Evolutionary conservation across 805 yeast genomes (phyloP).

Genomic region (Danielia oregonensis): DNA sequence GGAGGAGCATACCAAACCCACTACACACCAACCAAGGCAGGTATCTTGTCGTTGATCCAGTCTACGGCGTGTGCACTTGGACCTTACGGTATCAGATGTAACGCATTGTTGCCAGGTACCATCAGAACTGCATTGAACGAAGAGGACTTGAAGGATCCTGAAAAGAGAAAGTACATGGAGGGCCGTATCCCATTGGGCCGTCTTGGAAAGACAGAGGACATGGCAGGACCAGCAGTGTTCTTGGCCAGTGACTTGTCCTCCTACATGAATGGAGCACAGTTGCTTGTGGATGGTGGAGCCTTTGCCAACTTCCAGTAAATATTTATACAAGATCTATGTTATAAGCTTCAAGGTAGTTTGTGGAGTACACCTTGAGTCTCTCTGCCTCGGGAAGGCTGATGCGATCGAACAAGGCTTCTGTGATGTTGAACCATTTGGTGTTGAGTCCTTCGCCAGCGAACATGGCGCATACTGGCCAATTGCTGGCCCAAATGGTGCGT

Average conservation of each 20-base stretch:
- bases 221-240: slow-evolving; percentile 43
- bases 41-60: slow-evolving; percentile 41
- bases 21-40: slow-evolving; percentile 49
- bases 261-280: slow-evolving; percentile 9
- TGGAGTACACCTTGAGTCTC: no score
- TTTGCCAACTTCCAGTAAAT: no score
- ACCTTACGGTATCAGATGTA: slow-evolving; percentile 40
- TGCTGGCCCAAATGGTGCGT: no score
- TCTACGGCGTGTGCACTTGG: slow-evolving; percentile 43
- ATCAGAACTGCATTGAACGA: slow-evolving; percentile 41
- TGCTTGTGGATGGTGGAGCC: slow-evolving; percentile 12
- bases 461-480: no score
- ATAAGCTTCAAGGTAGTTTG: no score
- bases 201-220: slow-evolving; percentile 33
- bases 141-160: slow-evolving; percentile 35
- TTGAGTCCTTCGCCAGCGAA: no score
- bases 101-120: slow-evolving; percentile 45
- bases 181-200: slow-evolving; percentile 38
- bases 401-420: no score
- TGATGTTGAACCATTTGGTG: no score
- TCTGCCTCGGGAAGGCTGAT: no score
- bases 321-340: no score
- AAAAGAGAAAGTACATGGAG: slow-evolving; percentile 35
- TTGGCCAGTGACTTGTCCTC: slow-evolving; percentile 8
- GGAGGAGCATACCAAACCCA: slow-evolving; percentile 46